Base-by-base conservation (phyloP, 805 yeast genomes). In the Candida ficus region DNA sequence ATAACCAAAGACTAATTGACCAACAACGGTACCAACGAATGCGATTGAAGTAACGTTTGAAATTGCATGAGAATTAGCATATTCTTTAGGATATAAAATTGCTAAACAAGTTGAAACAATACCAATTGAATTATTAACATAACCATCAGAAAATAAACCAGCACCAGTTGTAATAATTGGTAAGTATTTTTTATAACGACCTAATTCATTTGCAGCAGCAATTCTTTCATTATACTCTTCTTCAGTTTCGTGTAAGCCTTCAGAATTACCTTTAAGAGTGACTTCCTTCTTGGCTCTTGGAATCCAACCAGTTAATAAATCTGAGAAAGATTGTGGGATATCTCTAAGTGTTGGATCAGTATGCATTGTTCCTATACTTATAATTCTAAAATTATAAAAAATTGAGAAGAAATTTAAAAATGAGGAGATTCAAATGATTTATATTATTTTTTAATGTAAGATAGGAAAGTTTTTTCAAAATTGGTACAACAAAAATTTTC, bases 71-170 rank as follows among this genome's bases (percentile, higher is more conserved):
- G 95, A 85, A 7, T 70, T 49, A 4, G 76, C 60, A 55, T 82
- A 82, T 50, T 73, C 76, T 0, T 61, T 58, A 25, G 87, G 87
- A 58, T 90, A 90, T 29, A 90, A 67, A 3, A 57, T 64, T 14
- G 72, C 60, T 47, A 90, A 69, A 66, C 90, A 80, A 14, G 90
- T 78, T 27, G 81, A 71, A 14, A 83, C 95, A 9, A 93, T 74
- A 44, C 86, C 75, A 42, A 87, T 83, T 39, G 93, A 80, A 64
- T 86, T 87, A 61, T 89, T 89, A 45, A 87, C 83, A 59, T 89
- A 90, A 39, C 97, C 97, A 63, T 91, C 98, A 28, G 95, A 82
- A 63, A 90, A 89, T 34, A 90, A 70, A 40, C 96, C 97, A 0
- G 96, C 93, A 47, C 97, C 97, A 1, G 95, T 80, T 11, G 87